phyloP scores from a whole-genome alignment of 306 rosid species.

The Herpetospermum pedunculosum region DNA sequence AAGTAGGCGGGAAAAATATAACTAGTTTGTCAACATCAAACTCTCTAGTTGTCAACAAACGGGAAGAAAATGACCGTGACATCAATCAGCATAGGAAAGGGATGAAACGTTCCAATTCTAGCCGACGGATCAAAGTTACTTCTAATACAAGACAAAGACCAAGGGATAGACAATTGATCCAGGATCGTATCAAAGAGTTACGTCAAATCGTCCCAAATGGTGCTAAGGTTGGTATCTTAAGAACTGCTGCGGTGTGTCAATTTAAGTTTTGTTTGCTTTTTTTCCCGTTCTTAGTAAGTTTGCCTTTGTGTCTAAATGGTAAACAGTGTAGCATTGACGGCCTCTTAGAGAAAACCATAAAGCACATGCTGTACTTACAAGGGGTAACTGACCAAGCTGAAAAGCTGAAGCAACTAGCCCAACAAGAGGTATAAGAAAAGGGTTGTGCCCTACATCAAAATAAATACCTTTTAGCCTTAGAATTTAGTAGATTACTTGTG shows the following conservation, averaged over 20 bases:
- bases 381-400: constrained; percentile 54
- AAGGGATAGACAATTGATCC: constrained; percentile 82
- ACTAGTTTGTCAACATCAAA: constrained; percentile 16
- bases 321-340: constrained; percentile 87
- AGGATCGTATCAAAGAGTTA: constrained; percentile 87
- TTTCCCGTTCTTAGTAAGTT: not conserved
- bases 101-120: constrained; percentile 21
- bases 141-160: constrained; percentile 48
- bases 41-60: constrained; percentile 29
- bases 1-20: constrained; percentile 12
- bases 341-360: constrained; percentile 67
- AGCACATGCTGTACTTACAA: constrained; percentile 65
- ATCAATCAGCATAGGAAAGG: constrained; percentile 18
- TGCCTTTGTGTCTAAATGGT: not conserved
- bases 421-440: constrained; percentile 31
- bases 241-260: not conserved
- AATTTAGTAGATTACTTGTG: not conserved
- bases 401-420: constrained; percentile 33
- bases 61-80: constrained; percentile 12
- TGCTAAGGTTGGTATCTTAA: constrained; percentile 35
- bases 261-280: not conserved
- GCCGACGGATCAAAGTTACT: constrained; percentile 27
- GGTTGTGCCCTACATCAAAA: not conserved
- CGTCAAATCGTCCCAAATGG: constrained; percentile 84
- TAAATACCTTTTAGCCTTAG: not conserved